These are phyloP conservation scores for Dysphania ambrosioides DNA, from an alignment of 148 eudicot species.

Conservation along the genomic window DNA sequence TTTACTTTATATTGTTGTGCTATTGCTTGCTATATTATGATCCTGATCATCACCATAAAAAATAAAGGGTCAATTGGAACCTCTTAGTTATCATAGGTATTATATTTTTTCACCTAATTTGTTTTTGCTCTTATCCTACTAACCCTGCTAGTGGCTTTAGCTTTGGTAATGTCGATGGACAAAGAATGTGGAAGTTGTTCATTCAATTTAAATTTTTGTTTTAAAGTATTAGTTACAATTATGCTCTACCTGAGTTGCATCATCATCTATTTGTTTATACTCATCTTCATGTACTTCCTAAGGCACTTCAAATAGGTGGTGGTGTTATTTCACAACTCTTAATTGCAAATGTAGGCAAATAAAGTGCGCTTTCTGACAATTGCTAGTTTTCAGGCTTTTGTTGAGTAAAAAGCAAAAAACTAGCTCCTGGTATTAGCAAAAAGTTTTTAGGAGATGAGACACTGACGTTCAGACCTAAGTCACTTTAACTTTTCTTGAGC, in stretches of 20 bases:
- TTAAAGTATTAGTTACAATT: background rate
- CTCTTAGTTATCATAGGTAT: background rate
- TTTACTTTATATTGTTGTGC: too few species aligned
- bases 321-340: background rate
- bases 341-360: conserved; percentile 1
- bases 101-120: too few species aligned
- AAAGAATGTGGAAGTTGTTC: background rate
- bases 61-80: background rate
- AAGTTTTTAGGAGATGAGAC: background rate
- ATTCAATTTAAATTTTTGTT: too few species aligned
- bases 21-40: too few species aligned
- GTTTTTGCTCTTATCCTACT: too few species aligned
- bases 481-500: background rate
- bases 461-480: background rate
- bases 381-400: background rate
- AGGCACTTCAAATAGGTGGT: background rate
- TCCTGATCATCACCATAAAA: too few species aligned
- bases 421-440: conserved; percentile 1
- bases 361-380: background rate
- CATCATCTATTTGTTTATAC: background rate
- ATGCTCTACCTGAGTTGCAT: background rate
- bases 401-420: background rate
- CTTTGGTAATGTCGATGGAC: background rate
- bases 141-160: background rate
- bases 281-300: too few species aligned